Conservation (phyloP, 2,329 filamentous ascomycete genomes). For the Rosellinia necatrix region DNA sequence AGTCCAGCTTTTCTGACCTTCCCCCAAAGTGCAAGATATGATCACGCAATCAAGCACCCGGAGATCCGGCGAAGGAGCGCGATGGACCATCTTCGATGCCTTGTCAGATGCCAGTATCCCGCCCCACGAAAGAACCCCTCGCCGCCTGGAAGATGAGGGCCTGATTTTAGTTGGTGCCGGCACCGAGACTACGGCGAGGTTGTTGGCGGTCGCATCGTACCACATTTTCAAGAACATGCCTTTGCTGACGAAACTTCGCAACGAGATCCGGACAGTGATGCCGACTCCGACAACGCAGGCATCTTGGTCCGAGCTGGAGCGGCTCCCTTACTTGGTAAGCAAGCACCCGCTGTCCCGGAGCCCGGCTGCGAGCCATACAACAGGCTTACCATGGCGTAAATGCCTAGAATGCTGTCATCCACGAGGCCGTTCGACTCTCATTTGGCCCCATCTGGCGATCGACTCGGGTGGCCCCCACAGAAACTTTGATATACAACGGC, state of each 20-base stretch:
- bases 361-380: too few relatives aligned
- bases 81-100: background rate
- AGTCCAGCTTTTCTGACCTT: too few relatives aligned
- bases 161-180: background rate
- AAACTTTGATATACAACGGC: background rate
- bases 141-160: background rate
- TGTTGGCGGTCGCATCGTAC: background rate
- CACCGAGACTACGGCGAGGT: background rate
- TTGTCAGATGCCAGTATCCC: background rate
- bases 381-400: too few relatives aligned
- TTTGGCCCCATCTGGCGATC: background rate
- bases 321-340: background rate
- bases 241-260: background rate
- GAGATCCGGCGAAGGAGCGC: too few relatives aligned
- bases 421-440: background rate
- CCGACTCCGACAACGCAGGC: background rate
- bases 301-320: background rate
- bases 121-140: background rate
- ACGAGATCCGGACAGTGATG: background rate
- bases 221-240: background rate
- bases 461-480: background rate
- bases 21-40: background rate
- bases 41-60: background rate
- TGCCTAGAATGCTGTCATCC: background rate
- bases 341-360: too few relatives aligned